Evolutionary conservation across 208 protist genomes (phyloP), one percentile per base, ranked within the genome.

Genomic region (Spongospora subterranea): DNA sequence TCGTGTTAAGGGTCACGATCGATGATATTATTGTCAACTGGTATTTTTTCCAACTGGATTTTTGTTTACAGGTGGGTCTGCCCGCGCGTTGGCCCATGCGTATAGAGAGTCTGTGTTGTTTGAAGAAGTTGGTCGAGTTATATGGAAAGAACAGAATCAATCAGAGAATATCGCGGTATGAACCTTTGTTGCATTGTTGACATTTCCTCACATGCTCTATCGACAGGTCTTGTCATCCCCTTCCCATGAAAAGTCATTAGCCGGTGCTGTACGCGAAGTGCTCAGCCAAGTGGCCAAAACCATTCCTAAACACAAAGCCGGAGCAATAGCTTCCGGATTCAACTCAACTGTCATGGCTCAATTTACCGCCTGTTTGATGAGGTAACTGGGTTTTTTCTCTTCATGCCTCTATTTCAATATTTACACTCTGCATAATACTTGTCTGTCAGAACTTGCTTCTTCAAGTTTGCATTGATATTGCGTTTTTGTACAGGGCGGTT

Each of bases 51-150:
- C n/a, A 60, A 60, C 6, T 60, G 6, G 6, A 60, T 24, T 29
- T 60, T 60, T 6, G 6, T n/a, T 20, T n/a, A 43, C n/a, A 82
- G 71, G 71, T 39, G 71, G 71, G 71, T 39, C 71, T 20, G n/a
- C 35, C 13, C 35, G 71, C 35, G 71, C n/a, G 6, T 43, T 82
- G n/a, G n/a, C 71, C 17, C 17, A 82, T 20, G 6, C 71, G 6
- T 82, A 82, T 35, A 35, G n/a, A 35, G n/a, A 43, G n/a, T 82
- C 71, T 43, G 71, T 43, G 6, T 17, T 82, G 71, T 35, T 45
- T 43, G 71, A 82, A 43, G 71, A 82, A 82, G 71, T 82, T 43
- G 71, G 71, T 43, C 71, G 71, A 43, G 71, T 82, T 35, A 13
- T 82, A 20, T 82, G 71, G 71, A 6, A 82, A 43, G 35, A 82